phyloP scores from a whole-genome alignment of 1,284 basidiomycete genomes.

The Porogramme epimiltina region DNA sequence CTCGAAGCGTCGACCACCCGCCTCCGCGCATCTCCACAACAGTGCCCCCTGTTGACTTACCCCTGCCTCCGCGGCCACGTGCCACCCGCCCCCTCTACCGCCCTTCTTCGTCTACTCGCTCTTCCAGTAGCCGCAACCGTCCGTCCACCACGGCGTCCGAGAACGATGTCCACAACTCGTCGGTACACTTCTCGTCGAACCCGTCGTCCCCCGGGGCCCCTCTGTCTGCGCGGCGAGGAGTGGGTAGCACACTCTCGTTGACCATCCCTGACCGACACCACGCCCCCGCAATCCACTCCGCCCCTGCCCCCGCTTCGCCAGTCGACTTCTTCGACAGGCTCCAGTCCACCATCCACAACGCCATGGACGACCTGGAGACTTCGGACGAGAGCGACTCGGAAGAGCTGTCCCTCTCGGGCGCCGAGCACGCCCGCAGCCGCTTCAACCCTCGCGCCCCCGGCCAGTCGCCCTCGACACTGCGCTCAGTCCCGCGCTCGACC shows the following conservation, averaged over 20 bases:
- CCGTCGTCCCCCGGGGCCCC: slow-evolving; percentile 14
- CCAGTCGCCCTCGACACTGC: neutral
- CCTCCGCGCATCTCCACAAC: slow-evolving; percentile 53
- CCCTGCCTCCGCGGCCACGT: slow-evolving; percentile 58
- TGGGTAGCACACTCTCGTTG: slow-evolving; percentile 26
- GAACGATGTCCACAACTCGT: slow-evolving; percentile 5
- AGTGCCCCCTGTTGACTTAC: slow-evolving; percentile 39
- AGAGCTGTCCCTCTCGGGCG: slow-evolving; percentile 22
- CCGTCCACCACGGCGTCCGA: slow-evolving; percentile 16
- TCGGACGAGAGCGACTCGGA: slow-evolving; percentile 49
- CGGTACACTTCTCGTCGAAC: slow-evolving; percentile 1
- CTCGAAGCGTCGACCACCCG: slow-evolving; percentile 52
- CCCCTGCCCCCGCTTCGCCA: slow-evolving; percentile 59
- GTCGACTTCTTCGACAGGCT: slow-evolving; percentile 76
- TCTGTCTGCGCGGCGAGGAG: slow-evolving; percentile 30
- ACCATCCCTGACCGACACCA: slow-evolving; percentile 27
- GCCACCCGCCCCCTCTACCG: slow-evolving; percentile 35
- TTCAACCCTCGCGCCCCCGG: slow-evolving; percentile 13
- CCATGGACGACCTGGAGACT: slow-evolving; percentile 69
- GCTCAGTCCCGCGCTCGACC: neutral
- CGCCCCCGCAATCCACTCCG: slow-evolving; percentile 39
- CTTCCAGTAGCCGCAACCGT: slow-evolving; percentile 25
- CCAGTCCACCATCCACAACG: slow-evolving; percentile 55
- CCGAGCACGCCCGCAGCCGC: slow-evolving; percentile 21
- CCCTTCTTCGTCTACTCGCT: slow-evolving; percentile 25